A percentile compares a stretch with the other conserved stretches of the same genome.
Evolutionary conservation across 331 rosid species (phyloP).

Genomic region (Rosa hybrid): DNA sequence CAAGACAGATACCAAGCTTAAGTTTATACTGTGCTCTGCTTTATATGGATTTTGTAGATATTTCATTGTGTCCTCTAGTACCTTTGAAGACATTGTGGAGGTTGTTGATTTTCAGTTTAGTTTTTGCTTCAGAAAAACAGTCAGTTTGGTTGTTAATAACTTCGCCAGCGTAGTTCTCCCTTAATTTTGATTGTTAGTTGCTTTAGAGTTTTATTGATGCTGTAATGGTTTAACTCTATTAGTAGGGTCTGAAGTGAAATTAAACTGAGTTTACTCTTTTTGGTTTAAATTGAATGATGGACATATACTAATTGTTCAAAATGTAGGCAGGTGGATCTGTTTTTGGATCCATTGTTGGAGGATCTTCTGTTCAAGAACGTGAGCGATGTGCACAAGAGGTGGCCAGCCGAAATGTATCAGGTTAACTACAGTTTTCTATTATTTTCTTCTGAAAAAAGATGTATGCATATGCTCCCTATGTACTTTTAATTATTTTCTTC

Average conservation of each 20-base stretch:
- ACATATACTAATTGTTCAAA: conserved; percentile 23
- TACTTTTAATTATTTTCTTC: background rate
- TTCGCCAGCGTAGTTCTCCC: background rate
- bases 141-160: background rate
- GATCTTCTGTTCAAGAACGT: conserved; percentile 69
- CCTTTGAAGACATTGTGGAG: background rate
- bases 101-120: background rate
- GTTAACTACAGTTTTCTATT: conserved; percentile 36
- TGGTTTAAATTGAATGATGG: background rate
- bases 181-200: background rate
- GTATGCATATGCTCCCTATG: background rate
- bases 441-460: background rate
- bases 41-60: background rate
- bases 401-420: conserved; percentile 74
- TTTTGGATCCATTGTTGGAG: conserved; percentile 95
- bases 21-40: background rate
- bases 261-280: background rate
- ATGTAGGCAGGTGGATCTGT: conserved; percentile 68
- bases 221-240: background rate
- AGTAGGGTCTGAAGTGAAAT: background rate
- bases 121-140: background rate
- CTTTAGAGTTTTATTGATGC: background rate
- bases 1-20: background rate
- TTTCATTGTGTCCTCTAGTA: background rate
- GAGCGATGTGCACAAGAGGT: conserved; percentile 82